phyloP scores from a whole-genome alignment of 225 moss, liverwort and hornwort species.

The Pleurozium schreberi region DNA sequence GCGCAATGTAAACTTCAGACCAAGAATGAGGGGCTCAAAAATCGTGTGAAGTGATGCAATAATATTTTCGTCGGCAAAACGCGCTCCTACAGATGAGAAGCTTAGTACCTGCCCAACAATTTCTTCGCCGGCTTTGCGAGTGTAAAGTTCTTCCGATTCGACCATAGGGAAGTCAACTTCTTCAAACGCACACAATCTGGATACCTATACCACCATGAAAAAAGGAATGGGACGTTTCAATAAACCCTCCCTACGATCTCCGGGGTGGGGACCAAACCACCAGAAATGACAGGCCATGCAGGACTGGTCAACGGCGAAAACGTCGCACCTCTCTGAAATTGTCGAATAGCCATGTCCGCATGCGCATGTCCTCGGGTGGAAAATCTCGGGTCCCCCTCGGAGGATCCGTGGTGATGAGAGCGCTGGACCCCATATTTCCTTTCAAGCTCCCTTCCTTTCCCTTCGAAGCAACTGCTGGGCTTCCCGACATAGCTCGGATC shows the following conservation, averaged over 20 bases:
- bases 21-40: background rate
- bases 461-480: background rate
- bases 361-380: constrained; percentile 90
- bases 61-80: background rate
- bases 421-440: background rate
- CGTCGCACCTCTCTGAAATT: constrained; percentile 72
- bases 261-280: background rate
- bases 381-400: constrained; percentile 94
- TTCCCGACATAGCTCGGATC: constrained; percentile 11
- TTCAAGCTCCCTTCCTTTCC: background rate
- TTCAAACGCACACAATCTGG: constrained; percentile 88
- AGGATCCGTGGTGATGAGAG: constrained; percentile 63
- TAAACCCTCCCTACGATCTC: background rate
- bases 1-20: background rate
- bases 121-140: constrained; percentile 97
- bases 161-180: constrained; percentile 95
- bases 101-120: constrained; percentile 81
- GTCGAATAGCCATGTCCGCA: constrained; percentile 88
- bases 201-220: constrained; percentile 49
- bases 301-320: background rate
- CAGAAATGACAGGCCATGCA: background rate
- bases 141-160: constrained; percentile 91
- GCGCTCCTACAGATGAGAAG: background rate
- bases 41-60: background rate
- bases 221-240: background rate